Conservation (phyloP, 1,284 basidiomycete species). For the Takashimella tepidaria region DNA sequence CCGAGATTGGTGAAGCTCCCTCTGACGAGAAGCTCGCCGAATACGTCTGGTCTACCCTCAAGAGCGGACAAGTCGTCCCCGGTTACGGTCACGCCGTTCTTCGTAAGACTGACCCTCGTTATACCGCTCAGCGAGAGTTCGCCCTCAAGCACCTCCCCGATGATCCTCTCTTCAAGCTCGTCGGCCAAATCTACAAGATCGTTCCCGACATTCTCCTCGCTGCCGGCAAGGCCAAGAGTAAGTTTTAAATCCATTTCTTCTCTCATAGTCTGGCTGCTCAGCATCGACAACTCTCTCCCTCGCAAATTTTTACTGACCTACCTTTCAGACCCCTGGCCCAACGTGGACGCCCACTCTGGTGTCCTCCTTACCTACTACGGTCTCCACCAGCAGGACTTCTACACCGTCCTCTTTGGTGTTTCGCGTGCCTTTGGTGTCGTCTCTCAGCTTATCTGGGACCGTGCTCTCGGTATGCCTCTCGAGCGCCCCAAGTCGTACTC, state of each 20-base stretch:
- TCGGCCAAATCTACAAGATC: conserved; percentile 86
- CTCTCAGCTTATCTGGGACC: conserved; percentile 89
- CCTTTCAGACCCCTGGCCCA: conserved; percentile 54
- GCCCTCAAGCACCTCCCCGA: conserved; percentile 81
- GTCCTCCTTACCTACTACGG: conserved; percentile 77
- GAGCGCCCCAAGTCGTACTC: conserved; percentile 51
- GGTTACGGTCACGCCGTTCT: conserved; percentile 96
- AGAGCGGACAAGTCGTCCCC: conserved; percentile 84
- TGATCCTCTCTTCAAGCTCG: conserved; percentile 86
- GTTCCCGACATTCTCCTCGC: conserved; percentile 89
- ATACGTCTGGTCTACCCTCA: conserved; percentile 89
- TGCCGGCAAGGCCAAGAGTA: conserved; percentile 85
- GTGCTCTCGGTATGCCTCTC: conserved; percentile 69
- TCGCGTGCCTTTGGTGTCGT: conserved; percentile 87
- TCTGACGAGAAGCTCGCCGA: conserved; percentile 81
- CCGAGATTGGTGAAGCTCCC: conserved; percentile 72
- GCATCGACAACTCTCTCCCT: too few species aligned
- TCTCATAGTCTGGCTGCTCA: too few species aligned
- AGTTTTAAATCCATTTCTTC: conserved; percentile 41
- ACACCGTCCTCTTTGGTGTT: conserved; percentile 95
- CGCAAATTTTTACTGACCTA: conserved; percentile 8
- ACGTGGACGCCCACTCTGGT: conserved; percentile 96
- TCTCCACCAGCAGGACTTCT: conserved; percentile 82
- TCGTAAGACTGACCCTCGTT: conserved; percentile 95
- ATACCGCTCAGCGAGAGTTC: conserved; percentile 91